Base-by-base conservation (phyloP, 768 basidiomycete genomes). In the Russula ochroleuca region DNA sequence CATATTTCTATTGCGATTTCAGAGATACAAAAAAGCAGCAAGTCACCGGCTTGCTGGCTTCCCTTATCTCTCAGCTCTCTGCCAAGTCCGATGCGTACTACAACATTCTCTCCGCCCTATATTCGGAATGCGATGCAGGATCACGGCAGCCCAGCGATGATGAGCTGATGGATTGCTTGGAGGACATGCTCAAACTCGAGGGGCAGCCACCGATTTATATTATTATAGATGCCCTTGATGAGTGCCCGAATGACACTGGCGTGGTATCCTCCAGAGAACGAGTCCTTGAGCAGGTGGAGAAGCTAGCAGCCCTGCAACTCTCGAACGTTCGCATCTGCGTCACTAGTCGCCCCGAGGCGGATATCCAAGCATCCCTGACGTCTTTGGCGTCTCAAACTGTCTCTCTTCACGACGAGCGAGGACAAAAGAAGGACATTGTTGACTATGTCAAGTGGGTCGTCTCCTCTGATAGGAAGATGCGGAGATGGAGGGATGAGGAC, bases 1-100 rank as follows among this genome's bases (percentile, higher is more conserved):
- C 28, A 9, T 57, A 31, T 21, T 57, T 57, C 31, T 57, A 57
- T 45, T 57, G 41, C n/a, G 55, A 57, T 14, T 57, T 57, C 13
- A n/a, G 31, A 33, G 55, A 57, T 9, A 2, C 28, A 5, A 21
- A 13, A 7, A 57, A 57, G 7, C 41, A 33, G 40, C 21, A 33
- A 1, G 41, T 33, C 41, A n/a, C 13, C n/a, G 55, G n/a, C 0
- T n/a, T 57, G 15, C 28, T 57, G 28, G 19, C 55, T 6, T 57
- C 55, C 11, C 5, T 57, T 3, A 6, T 57, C 15, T 6, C 31
- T 5, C 55, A 57, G 5, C 41, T 57, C 10, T 19, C 41, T 2
- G 28, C 41, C 17, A 31, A 45, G n/a, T 57, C 55, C 11, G 41
- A 57, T 33, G 28, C 38, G 15, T 57, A 17, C 55, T 38, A 8